Base-by-base conservation (phyloP, 2,329 filamentous ascomycete species). In the Cladosporium sp. region DNA sequence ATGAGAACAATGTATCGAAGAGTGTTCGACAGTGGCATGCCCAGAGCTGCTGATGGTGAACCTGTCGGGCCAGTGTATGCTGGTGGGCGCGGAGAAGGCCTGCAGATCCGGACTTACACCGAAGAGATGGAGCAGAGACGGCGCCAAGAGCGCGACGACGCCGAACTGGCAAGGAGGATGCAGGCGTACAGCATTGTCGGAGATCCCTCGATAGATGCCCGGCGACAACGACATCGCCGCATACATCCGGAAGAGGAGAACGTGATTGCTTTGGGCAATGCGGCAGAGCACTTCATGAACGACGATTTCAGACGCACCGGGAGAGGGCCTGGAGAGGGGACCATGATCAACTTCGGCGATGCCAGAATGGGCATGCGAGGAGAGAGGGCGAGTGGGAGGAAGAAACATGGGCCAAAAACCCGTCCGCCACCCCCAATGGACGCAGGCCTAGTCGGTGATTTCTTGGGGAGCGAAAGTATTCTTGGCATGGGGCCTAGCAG, bases 251-350 rank as follows among this genome's bases (percentile, higher is more conserved):
- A 56, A 29, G 55, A 66, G 61, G 33, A 56, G 35, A 60, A 62
- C 21, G 64, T 62, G 5, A 56, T 63, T 10, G 52, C 33, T 26
- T 11, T 84, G 10, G 83, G 83, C 26, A 87, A 87, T 67, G 79
- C 82, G 14, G 80, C 81, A 1, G 81, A 79, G 16, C 86, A 89
- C 70, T 86, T 87, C 71, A 83, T 88, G 82, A 88, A 88, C 66
- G 85, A 89, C 31, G 81, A 86, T 67, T 88, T 86, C 66, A 72
- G 81, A 18, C 71, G 72, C 23, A 33, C 52, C 16, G 40, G 23
- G 2, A 57, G 57, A 23, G 72, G 72, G 58, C 72, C 71, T 4
- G 69, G 73, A 1, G 71, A 76, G 56, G 72, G 75, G 1, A 72
- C 74, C 3, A 75, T 77, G 70, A 69, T 67, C 52, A 72, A 71